Conservation (phyloP, 2,329 filamentous ascomycete species). For the Fusarium coffeatum region DNA sequence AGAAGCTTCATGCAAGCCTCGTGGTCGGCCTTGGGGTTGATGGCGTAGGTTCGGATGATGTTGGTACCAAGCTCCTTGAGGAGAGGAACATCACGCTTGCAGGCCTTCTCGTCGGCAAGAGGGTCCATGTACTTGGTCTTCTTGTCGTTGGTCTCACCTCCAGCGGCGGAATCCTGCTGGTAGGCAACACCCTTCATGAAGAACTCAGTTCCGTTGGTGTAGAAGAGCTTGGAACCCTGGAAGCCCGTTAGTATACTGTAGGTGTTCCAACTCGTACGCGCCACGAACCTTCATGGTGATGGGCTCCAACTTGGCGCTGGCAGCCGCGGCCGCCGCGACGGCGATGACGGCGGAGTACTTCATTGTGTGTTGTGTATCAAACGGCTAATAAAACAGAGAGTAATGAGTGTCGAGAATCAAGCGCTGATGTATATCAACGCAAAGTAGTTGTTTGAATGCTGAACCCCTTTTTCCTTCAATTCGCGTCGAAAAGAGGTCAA, state of each 20-base stretch:
- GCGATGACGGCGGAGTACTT: constrained; percentile 54
- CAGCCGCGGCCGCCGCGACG: constrained; percentile 56
- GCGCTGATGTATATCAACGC: constrained; percentile 24
- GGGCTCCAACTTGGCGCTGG: constrained; percentile 61
- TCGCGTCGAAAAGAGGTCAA: constrained; percentile 23
- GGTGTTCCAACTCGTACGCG: not conserved
- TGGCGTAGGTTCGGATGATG: constrained; percentile 93
- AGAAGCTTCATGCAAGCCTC: constrained; percentile 85
- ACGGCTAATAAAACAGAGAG: constrained; percentile 27
- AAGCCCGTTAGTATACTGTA: not conserved
- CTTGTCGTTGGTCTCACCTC: constrained; percentile 60
- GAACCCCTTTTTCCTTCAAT: constrained; percentile 30
- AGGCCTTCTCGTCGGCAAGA: constrained; percentile 75
- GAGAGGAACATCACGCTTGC: constrained; percentile 87
- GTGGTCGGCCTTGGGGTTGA: constrained; percentile 84
- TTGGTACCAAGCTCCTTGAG: constrained; percentile 86
- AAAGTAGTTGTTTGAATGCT: constrained; percentile 31
- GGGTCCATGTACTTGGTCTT: constrained; percentile 84
- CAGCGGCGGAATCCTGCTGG: constrained; percentile 79
- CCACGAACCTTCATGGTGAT: constrained; percentile 75
- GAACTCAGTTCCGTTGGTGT: constrained; percentile 74
- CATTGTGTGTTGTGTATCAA: constrained; percentile 48
- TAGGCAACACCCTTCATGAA: constrained; percentile 96
- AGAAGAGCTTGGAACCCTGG: constrained; percentile 88
- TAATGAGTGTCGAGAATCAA: constrained; percentile 38